These are phyloP conservation scores for Stentor roeselii DNA, from an alignment of 73 alveolate genomes.

Conservation along the genomic window DNA sequence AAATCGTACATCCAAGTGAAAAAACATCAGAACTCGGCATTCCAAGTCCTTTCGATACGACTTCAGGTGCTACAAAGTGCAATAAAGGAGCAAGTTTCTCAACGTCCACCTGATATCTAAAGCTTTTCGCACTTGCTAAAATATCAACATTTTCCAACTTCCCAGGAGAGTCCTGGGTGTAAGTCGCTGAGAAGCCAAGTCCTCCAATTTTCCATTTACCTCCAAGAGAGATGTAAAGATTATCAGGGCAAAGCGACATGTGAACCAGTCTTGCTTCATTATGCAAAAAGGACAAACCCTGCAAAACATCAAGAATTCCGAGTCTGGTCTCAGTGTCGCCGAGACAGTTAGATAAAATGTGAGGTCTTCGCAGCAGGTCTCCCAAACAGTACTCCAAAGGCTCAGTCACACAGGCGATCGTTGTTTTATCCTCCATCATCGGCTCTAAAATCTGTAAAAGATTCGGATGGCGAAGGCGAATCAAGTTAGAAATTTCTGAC, in stretches of 20 bases:
- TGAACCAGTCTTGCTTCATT: constrained; percentile 88
- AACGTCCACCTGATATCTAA: constrained; percentile 9
- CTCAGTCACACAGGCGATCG: constrained; percentile 86
- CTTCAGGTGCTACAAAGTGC: constrained; percentile 84
- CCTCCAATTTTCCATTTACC: constrained; percentile 89
- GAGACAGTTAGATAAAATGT: constrained; percentile 10
- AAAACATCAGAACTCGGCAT: constrained; percentile 19
- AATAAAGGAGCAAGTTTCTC: constrained; percentile 67
- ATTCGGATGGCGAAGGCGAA: constrained; percentile 80
- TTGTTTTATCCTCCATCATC: constrained; percentile 76
- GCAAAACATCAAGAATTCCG: constrained; percentile 80
- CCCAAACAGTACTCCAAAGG: constrained; percentile 57
- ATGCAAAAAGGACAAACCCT: constrained; percentile 87
- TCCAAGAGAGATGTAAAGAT: constrained; percentile 72
- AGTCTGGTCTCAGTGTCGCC: constrained; percentile 87
- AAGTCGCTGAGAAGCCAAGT: constrained; percentile 55
- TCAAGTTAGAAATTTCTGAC: constrained; percentile 69
- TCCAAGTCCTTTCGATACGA: constrained; percentile 28
- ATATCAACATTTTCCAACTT: constrained; percentile 36
- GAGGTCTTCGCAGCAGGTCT: constrained; percentile 9
- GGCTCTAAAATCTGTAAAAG: constrained; percentile 72
- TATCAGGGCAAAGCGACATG: constrained; percentile 82
- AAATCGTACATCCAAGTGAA: constrained; percentile 12
- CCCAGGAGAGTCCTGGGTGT: constrained; percentile 54
- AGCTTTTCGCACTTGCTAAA: constrained; percentile 21